Base-by-base conservation (phyloP, 2,329 filamentous ascomycete species). In the Fusarium sublunatum region DNA sequence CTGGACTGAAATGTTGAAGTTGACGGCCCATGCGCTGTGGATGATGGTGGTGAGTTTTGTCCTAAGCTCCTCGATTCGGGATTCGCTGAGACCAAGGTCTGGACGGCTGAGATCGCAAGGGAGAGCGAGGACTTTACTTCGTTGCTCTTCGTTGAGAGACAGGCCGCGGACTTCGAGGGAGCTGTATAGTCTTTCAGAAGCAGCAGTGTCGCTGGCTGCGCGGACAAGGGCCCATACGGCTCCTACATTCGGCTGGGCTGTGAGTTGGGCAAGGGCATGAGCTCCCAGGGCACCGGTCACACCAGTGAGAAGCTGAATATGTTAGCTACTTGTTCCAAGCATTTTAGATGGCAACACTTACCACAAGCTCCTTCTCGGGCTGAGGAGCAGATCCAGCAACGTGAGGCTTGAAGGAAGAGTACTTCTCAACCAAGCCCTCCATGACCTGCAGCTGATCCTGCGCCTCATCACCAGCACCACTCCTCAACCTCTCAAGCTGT, bases 271-370 rank as follows among this genome's bases (percentile, higher is more conserved):
- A 3, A 87, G 77, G 0, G 87, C 75, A 47, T 88, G 84, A 0
- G 84, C 82, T 4, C 87, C 87, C 0, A 89, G 76, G 5, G 84
- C 84, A 2, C 87, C 87, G 0, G 87, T 89, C 0, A 82, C 82
- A 8, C 87, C 87, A 2, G 87, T 89, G 8, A 89, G 73, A 11
- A 88, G 64, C 72, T 78, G 1, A 0, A 0, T 0, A 8, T 1
- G 9, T 68, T 36, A 55, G 42, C 2, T 9, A 28, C 5, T 7
- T 1, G 12, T 24, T 13, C 2, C n/a, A 1, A 3, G 6, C 0
- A 2, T 2, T 0, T 2, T 0, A 1, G 4, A 2, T 2, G 22
- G 1, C 0, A 0, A 6, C 1, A 72, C 73, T 68, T 58, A 75
- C 73, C 26, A 76, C 71, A 12, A 73, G 64, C 29, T 76, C 73